Percentiles rank a stretch among this genome's conserved stretches.
These are phyloP conservation scores for Hericium alpestre DNA, from an alignment of 768 basidiomycete species.

Conservation along the genomic window DNA sequence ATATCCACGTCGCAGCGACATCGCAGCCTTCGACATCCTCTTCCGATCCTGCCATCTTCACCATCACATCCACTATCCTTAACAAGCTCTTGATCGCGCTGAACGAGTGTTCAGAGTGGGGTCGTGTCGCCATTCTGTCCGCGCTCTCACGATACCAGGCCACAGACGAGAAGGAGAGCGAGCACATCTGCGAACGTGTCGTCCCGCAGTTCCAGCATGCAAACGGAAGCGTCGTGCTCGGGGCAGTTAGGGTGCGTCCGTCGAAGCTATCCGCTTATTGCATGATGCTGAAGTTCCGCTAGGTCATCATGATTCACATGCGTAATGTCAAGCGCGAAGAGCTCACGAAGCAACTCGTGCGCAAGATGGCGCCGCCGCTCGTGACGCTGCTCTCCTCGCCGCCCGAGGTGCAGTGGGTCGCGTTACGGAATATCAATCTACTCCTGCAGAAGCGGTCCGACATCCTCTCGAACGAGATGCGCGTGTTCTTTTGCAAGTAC, in stretches of 20 bases:
- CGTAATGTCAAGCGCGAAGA: slow-evolving; percentile 73
- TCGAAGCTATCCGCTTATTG: background rate
- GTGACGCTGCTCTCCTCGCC: slow-evolving; percentile 94
- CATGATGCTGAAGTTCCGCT: background rate
- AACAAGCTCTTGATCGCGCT: slow-evolving; percentile 88
- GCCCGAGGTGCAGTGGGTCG: slow-evolving; percentile 98
- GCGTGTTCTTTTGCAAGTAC: slow-evolving; percentile 99
- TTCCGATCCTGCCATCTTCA: slow-evolving; percentile 60
- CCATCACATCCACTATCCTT: slow-evolving; percentile 73
- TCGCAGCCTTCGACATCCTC: slow-evolving; percentile 43
- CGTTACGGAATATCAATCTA: slow-evolving; percentile 91
- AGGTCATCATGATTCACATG: slow-evolving; percentile 99
- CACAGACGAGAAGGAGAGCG: slow-evolving; percentile 86
- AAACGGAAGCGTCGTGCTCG: slow-evolving; percentile 93
- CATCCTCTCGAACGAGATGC: slow-evolving; percentile 89
- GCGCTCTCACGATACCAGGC: slow-evolving; percentile 78
- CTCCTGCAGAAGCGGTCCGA: slow-evolving; percentile 89
- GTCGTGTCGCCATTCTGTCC: slow-evolving; percentile 84
- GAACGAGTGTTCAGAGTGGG: slow-evolving; percentile 99
- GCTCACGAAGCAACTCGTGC: slow-evolving; percentile 70
- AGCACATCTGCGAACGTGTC: slow-evolving; percentile 97
- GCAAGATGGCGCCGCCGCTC: slow-evolving; percentile 95
- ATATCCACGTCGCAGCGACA: slow-evolving; percentile 73
- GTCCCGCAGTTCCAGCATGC: slow-evolving; percentile 98
- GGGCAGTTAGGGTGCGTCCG: slow-evolving; percentile 74